Evolutionary conservation across 177 flowering plant species (phyloP).

Genomic region (Vitis hybrid): DNA sequence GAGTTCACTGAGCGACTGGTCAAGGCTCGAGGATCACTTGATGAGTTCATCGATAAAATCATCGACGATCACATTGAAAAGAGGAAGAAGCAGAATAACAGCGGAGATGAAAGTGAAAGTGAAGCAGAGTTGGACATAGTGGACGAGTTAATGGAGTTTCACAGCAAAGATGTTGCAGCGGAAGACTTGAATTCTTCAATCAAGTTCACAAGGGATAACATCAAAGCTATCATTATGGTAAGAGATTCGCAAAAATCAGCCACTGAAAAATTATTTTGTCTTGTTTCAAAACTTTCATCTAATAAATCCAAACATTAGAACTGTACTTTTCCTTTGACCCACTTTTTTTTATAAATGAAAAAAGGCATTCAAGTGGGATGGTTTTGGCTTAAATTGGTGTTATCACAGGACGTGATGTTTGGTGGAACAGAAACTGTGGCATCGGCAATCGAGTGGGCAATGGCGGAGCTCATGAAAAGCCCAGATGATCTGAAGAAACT

Average conservation of each 20-base stretch:
- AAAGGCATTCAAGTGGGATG: neutral
- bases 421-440: conserved; percentile 53
- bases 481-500: conserved; percentile 34
- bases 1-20: conserved; percentile 30
- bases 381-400: no score
- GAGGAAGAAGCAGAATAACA: conserved; percentile 7
- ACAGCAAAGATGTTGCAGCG: conserved; percentile 30
- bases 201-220: conserved; percentile 45
- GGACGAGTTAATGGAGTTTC: conserved; percentile 49
- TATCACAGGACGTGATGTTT: conserved; percentile 41
- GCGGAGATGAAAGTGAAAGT: neutral
- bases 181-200: conserved; percentile 33
- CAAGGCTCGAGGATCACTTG: conserved; percentile 50
- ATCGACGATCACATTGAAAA: conserved; percentile 60
- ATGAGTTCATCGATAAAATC: conserved; percentile 56
- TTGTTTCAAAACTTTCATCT: no score
- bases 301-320: no score
- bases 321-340: no score
- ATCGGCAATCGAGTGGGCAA: conserved; percentile 50
- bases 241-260: neutral
- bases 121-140: conserved; percentile 42
- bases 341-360: no score
- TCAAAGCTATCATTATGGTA: conserved; percentile 67
- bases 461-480: conserved; percentile 39
- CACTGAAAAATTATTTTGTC: no score